A percentile compares a stretch with the other conserved stretches of the same genome.
Evolutionary conservation across 176 grass and related monocot genomes (phyloP).

Genomic region (Miscanthus lutarioriparius): DNA sequence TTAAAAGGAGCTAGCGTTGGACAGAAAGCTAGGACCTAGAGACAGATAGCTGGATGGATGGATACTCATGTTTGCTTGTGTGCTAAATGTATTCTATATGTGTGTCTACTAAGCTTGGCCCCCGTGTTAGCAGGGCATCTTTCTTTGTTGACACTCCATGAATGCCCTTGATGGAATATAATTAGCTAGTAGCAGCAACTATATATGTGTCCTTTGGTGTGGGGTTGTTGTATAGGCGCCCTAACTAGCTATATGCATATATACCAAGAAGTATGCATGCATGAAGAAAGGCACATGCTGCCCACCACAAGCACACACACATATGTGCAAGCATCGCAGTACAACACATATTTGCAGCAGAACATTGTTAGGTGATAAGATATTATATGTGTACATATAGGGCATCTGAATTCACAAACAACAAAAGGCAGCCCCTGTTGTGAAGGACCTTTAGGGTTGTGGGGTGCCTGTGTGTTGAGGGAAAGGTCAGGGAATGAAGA

Average conservation of each 20-base stretch:
- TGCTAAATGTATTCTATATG: conserved; percentile 24
- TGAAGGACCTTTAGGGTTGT: conserved; percentile 25
- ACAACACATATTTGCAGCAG: conserved; percentile 4
- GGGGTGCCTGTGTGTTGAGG: conserved; percentile 29
- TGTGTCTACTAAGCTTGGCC: conserved; percentile 17
- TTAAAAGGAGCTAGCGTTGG: conserved; percentile 34
- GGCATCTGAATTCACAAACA: conserved; percentile 28
- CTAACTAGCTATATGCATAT: conserved; percentile 33
- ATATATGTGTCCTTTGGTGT: conserved; percentile 25
- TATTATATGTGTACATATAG: conserved; percentile 3
- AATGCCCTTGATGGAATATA: conserved; percentile 17
- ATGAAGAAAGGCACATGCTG: conserved; percentile 41
- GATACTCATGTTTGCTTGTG: conserved; percentile 25
- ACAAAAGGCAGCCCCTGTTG: conserved; percentile 9
- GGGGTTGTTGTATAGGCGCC: conserved; percentile 28
- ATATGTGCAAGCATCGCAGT: neutral
- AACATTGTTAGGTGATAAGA: conserved; percentile 19
- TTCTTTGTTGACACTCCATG: conserved; percentile 29
- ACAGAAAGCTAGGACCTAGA: conserved; percentile 21
- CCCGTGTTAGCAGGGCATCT: conserved; percentile 28
- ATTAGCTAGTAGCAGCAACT: neutral
- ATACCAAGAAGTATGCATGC: conserved; percentile 35
- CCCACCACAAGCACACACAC: conserved; percentile 32
- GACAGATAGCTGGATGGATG: conserved; percentile 8
- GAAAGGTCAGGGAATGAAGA: conserved; percentile 25